Evolutionary conservation across 1,139 yeast genomes (phyloP).

Genomic region (Geotrichum histeridarum): DNA sequence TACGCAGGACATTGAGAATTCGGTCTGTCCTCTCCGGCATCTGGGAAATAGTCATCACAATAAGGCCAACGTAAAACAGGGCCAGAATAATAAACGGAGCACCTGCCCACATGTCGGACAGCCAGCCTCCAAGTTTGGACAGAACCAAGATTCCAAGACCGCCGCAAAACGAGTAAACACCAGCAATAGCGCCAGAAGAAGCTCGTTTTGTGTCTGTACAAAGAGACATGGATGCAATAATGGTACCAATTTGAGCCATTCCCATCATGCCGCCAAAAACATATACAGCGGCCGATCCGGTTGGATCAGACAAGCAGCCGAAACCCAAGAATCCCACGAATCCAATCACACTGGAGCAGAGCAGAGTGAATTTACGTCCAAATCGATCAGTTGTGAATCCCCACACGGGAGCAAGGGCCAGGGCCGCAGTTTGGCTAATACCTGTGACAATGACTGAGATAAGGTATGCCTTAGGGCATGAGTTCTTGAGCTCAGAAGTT

Average conservation of each 20-base stretch:
- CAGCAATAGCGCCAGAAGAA: conserved; percentile 60
- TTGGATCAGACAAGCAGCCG: conserved; percentile 35
- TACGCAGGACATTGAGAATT: background rate
- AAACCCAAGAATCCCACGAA: conserved; percentile 38
- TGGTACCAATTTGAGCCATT: conserved; percentile 52
- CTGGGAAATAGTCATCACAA: conserved; percentile 20
- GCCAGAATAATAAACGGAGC: conserved; percentile 58
- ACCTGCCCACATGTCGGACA: conserved; percentile 54
- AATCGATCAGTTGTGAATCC: conserved; percentile 52
- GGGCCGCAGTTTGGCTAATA: conserved; percentile 53
- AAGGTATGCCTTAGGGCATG: conserved; percentile 60
- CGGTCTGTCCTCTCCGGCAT: conserved; percentile 9
- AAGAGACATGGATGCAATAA: conserved; percentile 48
- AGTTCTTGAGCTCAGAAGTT: conserved; percentile 28
- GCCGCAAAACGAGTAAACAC: conserved; percentile 61
- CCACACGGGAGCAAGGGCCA: conserved; percentile 58
- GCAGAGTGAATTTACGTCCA: conserved; percentile 43
- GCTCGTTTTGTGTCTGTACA: conserved; percentile 43
- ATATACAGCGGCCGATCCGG: conserved; percentile 33
- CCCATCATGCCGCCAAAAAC: conserved; percentile 45
- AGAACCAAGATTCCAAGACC: conserved; percentile 63
- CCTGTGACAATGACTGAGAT: conserved; percentile 67
- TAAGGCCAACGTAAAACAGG: conserved; percentile 39
- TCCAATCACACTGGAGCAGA: conserved; percentile 40
- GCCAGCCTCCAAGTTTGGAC: conserved; percentile 56